Percentiles rank a stretch among this genome's conserved stretches.
Conservation (phyloP, 1,284 basidiomycete species). For the Apiotrichum brassicae region DNA sequence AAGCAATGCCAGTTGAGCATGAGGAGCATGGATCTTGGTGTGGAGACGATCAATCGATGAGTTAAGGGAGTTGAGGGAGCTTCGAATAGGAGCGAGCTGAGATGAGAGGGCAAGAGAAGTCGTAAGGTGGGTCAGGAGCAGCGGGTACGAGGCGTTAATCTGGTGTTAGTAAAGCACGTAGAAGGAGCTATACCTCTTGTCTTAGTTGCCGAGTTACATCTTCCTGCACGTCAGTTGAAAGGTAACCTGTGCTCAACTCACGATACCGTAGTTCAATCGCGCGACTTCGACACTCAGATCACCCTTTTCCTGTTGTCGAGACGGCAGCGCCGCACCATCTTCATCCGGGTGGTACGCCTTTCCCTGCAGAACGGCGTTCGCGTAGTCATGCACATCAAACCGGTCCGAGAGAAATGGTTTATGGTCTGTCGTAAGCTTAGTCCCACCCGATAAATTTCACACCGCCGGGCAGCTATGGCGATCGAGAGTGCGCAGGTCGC, state of each 20-base stretch:
- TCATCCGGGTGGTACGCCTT: slow-evolving; percentile 58
- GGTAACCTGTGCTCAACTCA: slow-evolving; percentile 12
- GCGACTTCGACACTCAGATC: slow-evolving; percentile 80
- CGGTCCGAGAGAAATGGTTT: slow-evolving; percentile 49
- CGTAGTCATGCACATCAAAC: slow-evolving; percentile 82
- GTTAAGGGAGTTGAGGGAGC: slow-evolving; percentile 33
- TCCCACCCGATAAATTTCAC: no score
- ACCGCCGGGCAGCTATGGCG: no score
- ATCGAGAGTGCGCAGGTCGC: no score
- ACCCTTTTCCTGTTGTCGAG: slow-evolving; percentile 52
- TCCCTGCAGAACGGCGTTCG: slow-evolving; percentile 75
- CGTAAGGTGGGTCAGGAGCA: slow-evolving; percentile 49
- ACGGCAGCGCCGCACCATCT: slow-evolving; percentile 1
- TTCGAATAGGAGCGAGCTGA: slow-evolving; percentile 37
- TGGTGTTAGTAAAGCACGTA: slow-evolving; percentile 12
- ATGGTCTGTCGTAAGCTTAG: slow-evolving; percentile 24
- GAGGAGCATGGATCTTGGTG: slow-evolving; percentile 73
- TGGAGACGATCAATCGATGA: slow-evolving; percentile 57
- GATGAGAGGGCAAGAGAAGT: slow-evolving; percentile 61
- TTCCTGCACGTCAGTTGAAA: slow-evolving; percentile 49
- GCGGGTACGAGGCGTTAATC: slow-evolving; percentile 47
- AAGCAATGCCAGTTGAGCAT: slow-evolving; percentile 62
- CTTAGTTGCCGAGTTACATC: slow-evolving; percentile 82
- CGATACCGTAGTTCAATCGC: slow-evolving; percentile 69
- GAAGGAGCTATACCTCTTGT: slow-evolving; percentile 60